Base-by-base conservation (phyloP, 257 asterid genomes). In the Nicotiana paniculata region DNA sequence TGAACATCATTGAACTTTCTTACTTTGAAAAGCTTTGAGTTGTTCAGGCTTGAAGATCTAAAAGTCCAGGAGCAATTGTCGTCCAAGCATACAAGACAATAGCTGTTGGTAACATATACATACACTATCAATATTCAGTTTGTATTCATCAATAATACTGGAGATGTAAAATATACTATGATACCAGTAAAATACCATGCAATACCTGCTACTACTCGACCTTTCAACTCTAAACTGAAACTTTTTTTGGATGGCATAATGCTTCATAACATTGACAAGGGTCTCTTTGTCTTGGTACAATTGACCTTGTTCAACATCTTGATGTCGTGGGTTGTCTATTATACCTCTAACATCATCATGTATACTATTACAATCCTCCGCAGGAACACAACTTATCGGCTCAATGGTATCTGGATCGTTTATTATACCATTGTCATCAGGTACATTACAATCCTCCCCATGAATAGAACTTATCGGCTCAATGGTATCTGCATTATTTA, bases 1-100 rank as follows among this genome's bases (percentile, higher is more conserved):
- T 80, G 83, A 43, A 35, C 33, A 28, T 80, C 55, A 43, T 46
- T 48, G 43, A 80, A 63, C 64, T 64, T 24, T 80, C 83, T 80
- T 26, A 80, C 57, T 64, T 48, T 80, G 65, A 80, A 80, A 54
- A 80, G 48, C 53, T 80, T 37, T 18, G 53, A 43, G 33, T 46
- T 17, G 70, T 57, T 17, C 63, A 48, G 17, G 59, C 46, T 64
- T 48, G 65, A 80, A 64, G 77, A 54, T n/a, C 37, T 80, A 48
- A 48, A 65, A 48, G 16, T 43, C 77, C 77, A 80, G 33, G 7
- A 13, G 17, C 83, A 80, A 24, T 80, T 64, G 21, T 80, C 77
- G 10, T 65, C 53, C 5, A 54, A 28, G 83, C 83, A 65, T 80
- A 63, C 12, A 48, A 80, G 77, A 46, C 48, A 63, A 64, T 80